Conservation (phyloP, 2,329 filamentous ascomycete species). For the Colletotrichum costaricense region DNA sequence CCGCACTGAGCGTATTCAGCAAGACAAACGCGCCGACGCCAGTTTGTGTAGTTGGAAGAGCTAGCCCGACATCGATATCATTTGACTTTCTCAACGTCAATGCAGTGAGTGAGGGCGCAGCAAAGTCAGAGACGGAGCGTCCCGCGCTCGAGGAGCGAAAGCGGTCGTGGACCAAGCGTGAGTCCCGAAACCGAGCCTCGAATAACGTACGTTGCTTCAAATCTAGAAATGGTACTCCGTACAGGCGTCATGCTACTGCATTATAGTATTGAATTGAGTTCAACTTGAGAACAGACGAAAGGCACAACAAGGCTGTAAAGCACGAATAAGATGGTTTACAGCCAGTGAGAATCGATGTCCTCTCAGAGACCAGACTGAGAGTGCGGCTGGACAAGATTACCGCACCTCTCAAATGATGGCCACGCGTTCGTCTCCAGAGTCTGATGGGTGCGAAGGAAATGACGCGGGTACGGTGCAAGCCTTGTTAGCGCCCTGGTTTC, state of each 20-base stretch:
- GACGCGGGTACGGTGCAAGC: not conserved
- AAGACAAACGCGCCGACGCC: not conserved
- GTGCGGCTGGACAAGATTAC: not conserved
- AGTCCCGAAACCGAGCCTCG: constrained; percentile 1
- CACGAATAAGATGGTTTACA: constrained; percentile 8
- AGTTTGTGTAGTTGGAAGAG: not conserved
- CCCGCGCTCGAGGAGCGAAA: not conserved
- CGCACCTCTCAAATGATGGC: not conserved
- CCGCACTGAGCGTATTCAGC: not conserved
- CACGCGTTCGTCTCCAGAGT: constrained; percentile 4
- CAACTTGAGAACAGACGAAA: not conserved
- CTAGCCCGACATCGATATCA: not conserved
- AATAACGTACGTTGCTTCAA: not conserved
- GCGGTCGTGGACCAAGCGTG: not conserved
- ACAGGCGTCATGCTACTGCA: not conserved
- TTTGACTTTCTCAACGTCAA: constrained; percentile 13
- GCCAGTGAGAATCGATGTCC: not conserved
- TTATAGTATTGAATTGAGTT: not conserved
- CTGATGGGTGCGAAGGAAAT: not conserved
- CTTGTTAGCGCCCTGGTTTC: not conserved
- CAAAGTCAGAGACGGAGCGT: not conserved
- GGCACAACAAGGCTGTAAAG: not conserved
- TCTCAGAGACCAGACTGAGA: not conserved
- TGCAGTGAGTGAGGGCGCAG: constrained; percentile 1
- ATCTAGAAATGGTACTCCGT: not conserved